Percentiles rank a stretch among this genome's conserved stretches.
Evolutionary conservation across 352 stramenopile genomes (phyloP).

Genomic region (Globisporangium ultimum): DNA sequence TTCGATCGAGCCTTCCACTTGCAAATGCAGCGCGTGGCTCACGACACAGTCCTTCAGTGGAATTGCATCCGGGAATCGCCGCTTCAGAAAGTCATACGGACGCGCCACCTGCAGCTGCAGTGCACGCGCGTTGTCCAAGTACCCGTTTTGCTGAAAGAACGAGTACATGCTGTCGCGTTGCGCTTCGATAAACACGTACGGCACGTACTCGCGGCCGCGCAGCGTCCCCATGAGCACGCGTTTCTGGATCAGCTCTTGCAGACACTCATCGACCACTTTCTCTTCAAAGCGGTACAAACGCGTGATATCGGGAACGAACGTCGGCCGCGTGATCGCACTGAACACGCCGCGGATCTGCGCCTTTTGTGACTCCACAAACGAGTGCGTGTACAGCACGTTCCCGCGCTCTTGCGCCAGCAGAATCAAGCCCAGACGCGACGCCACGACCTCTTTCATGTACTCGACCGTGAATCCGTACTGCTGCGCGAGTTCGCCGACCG

Average conservation of each 20-base stretch:
- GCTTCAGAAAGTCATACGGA: conserved; percentile 74
- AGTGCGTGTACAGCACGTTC: conserved; percentile 76
- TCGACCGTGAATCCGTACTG: conserved; percentile 83
- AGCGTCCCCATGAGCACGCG: conserved; percentile 61
- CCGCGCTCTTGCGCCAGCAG: conserved; percentile 55
- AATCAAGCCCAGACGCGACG: conserved; percentile 52
- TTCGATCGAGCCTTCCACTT: conserved; percentile 73
- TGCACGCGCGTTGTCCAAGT: conserved; percentile 58
- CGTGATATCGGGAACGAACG: conserved; percentile 68
- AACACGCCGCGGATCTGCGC: conserved; percentile 68
- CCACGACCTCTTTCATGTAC: conserved; percentile 78
- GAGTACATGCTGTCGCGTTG: conserved; percentile 76
- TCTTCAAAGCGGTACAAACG: conserved; percentile 59
- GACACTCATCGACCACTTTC: conserved; percentile 49
- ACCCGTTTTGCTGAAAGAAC: conserved; percentile 87
- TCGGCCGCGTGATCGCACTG: conserved; percentile 54
- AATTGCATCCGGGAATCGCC: conserved; percentile 64
- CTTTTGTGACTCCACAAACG: conserved; percentile 64
- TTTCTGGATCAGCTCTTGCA: conserved; percentile 51
- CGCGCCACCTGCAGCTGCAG: conserved; percentile 56
- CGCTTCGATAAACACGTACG: conserved; percentile 69
- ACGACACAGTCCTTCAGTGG: conserved; percentile 63
- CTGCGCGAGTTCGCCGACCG: conserved; percentile 70
- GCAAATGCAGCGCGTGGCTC: conserved; percentile 49
- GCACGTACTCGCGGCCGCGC: conserved; percentile 73